Base-by-base conservation (phyloP, 1,284 basidiomycete species). In the Melampsora occidentalis region DNA sequence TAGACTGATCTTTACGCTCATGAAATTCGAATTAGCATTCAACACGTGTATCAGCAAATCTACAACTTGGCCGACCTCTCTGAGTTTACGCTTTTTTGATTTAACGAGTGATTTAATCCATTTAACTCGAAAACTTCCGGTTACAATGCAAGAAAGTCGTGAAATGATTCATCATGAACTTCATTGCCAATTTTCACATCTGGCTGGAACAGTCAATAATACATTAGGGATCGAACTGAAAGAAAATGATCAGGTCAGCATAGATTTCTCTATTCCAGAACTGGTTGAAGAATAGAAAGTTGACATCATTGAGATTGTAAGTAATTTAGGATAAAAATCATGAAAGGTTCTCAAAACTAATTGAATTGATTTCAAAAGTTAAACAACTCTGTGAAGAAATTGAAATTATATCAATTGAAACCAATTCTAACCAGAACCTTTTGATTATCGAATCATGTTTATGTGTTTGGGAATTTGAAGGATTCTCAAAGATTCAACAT, bases 391-490 rank as follows among this genome's bases (percentile, higher is more conserved):
- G 51, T 3, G 57, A 76, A 49, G 67, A 65, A 20, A 53, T 59
- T 20, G 65, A 69, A 63, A 62, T 69, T 10, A 53, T 35, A 53
- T 20, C 16, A 57, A 63, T 59, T 18, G 66, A 69, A 63, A 25
- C 14, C 65, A 28, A 2, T 20, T 53, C 42, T 22, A 53, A 33
- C 4, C 66, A 76, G 35, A 70, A 76, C 39, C 51, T 69, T 16
- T 35, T 5, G 18, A 53, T 59, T 33, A 76, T 76, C 22, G 63
- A 62, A 42, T 42, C 75, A 35, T 76, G 75, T 69, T 35, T 76
- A n/a, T 76, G 46, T 66, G 75, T 76, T 28, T 76, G 75, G 75
- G 75, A 76, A 31, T 76, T 76, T 33, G 75, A 76, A 51, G 62
- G 31, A 2, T 70, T 63, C 65, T 49, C 49, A 7, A 18, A 63